Base-by-base conservation (phyloP, 129 eudicot species). In the Saussurea involucrata region DNA sequence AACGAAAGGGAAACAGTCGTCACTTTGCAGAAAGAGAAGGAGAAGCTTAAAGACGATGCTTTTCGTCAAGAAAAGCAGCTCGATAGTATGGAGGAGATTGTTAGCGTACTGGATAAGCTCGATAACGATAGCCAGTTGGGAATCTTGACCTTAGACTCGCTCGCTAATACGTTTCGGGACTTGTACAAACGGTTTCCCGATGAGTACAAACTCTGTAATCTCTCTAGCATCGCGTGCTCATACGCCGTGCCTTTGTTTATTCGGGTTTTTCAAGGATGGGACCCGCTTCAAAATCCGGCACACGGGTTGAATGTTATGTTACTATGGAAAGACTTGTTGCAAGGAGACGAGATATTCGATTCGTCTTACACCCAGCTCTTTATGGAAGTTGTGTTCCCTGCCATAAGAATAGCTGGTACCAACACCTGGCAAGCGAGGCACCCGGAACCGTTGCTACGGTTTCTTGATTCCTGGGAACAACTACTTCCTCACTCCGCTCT, bases 371-470 rank as follows among this genome's bases (percentile, higher is more conserved):
- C 82, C 10, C 91, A 83, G 81, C 85, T 93, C 33, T 78, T 93
- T 22, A 83, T 81, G 88, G 92, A 93, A 82, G 98, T 83, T 27
- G 92, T 93, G 49, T 87, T 90, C 46, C 98, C 96, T 13, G 96
- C 89, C 18, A 79, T 93, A 17, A 83, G 92, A 61, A 90, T 87
- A 71, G 77, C 90, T 0, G 87, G 88, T 25, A 93, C 87, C 33
- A 93, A 90, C 77, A 88, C 95, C 1, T 88, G 95, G 97, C 95
- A 90, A 73, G 88, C 98, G 1, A 81, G 90, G 72, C 95, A 90
- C 63, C 95, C 98, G 4, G 96, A 90, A 61, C 90, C 97, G 3
- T 84, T 90, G 88, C 85, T 93, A 28, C 75, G 81, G 61, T 87
- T 88, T 81, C 75, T 93, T 18, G 97, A 93, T 57, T 82, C 86